Evolutionary conservation across 129 eudicot species (phyloP).

Genomic region (Logfia minima): DNA sequence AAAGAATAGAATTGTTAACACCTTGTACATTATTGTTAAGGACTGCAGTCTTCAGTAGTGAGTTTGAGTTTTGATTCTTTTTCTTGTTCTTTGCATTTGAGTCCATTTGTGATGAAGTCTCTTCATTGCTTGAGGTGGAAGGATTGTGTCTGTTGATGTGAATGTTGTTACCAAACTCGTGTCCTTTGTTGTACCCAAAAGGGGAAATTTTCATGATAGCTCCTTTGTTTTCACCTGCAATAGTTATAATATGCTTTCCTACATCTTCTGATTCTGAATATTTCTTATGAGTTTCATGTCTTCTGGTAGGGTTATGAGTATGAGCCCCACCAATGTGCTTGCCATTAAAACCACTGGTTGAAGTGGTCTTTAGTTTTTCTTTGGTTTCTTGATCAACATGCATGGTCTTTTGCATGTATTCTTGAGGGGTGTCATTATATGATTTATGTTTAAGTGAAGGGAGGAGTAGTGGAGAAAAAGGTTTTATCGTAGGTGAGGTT

Average conservation of each 20-base stretch:
- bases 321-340: constrained; percentile 10
- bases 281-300: constrained; percentile 33
- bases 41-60: constrained; percentile 36
- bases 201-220: constrained; percentile 59
- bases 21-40: constrained; percentile 76
- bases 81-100: constrained; percentile 25
- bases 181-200: constrained; percentile 4
- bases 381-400: constrained; percentile 45
- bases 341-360: neutral
- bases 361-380: constrained; percentile 31
- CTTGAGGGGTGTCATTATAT: constrained; percentile 24
- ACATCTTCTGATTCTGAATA: constrained; percentile 35
- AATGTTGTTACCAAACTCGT: constrained; percentile 1
- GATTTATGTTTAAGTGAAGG: constrained; percentile 44
- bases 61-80: constrained; percentile 16
- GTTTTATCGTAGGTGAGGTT: constrained; percentile 35
- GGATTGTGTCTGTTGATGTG: constrained; percentile 16
- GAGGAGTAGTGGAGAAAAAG: constrained; percentile 51
- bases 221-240: constrained; percentile 68
- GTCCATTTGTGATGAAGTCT: constrained; percentile 2
- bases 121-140: constrained; percentile 15
- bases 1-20: constrained; percentile 54
- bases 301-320: constrained; percentile 28
- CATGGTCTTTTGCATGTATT: constrained; percentile 47
- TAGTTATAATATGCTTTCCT: constrained; percentile 51